Conservation (phyloP, 2,329 filamentous ascomycete genomes). For the Pyrenophora seminiperda region DNA sequence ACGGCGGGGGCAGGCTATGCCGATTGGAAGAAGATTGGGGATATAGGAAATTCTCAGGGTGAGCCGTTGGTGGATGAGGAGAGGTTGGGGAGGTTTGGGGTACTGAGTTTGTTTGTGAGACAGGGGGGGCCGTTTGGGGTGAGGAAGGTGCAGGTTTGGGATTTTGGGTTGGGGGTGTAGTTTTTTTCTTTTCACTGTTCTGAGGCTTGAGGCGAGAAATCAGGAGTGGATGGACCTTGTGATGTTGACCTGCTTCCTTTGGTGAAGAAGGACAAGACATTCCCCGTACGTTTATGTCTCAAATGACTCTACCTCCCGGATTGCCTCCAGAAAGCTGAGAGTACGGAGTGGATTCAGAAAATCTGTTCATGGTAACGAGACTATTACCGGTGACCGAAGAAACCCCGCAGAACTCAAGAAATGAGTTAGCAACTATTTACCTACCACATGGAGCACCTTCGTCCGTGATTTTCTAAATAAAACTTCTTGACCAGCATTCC, state of each 20-base stretch:
- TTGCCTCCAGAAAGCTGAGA: slow-evolving; percentile 33
- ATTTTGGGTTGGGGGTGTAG: slow-evolving; percentile 27
- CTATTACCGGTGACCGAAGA: slow-evolving; percentile 47
- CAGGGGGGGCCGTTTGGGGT: slow-evolving; percentile 42
- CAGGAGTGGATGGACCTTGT: slow-evolving; percentile 44
- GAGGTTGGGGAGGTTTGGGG: slow-evolving; percentile 27
- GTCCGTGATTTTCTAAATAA: too few relatives aligned
- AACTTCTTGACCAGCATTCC: too few relatives aligned
- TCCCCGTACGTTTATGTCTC: slow-evolving; percentile 41
- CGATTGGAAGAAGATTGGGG: slow-evolving; percentile 40
- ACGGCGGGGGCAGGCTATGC: slow-evolving; percentile 34
- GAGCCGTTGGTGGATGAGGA: slow-evolving; percentile 43
- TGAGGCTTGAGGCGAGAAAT: too few relatives aligned
- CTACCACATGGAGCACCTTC: too few relatives aligned
- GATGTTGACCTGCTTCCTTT: slow-evolving; percentile 31
- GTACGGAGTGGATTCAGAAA: slow-evolving; percentile 50
- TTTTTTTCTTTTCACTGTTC: too few relatives aligned
- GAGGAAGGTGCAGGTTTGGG: slow-evolving; percentile 45
- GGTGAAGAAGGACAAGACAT: slow-evolving; percentile 43
- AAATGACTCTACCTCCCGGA: slow-evolving; percentile 8
- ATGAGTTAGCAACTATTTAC: too few relatives aligned
- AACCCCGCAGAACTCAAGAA: too few relatives aligned
- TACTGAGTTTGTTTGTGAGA: slow-evolving; percentile 43
- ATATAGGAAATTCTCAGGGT: slow-evolving; percentile 38
- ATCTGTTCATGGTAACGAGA: slow-evolving; percentile 47